Evolutionary conservation across 306 rosid genomes (phyloP).

Genomic region (Datisca glomerata): DNA sequence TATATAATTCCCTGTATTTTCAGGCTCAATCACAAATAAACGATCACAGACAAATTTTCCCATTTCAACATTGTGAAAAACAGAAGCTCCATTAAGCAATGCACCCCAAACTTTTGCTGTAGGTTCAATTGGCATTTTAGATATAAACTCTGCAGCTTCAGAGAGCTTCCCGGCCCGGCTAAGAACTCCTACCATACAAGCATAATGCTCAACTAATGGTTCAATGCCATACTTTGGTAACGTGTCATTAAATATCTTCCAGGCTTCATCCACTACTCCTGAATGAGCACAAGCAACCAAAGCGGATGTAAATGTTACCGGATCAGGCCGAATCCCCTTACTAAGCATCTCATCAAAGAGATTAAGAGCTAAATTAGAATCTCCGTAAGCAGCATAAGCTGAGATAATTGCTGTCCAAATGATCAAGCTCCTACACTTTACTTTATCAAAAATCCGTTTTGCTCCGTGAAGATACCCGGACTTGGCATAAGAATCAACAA

Average conservation of each 20-base stretch:
- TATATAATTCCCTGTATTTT: conserved; percentile 63
- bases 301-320: conserved; percentile 58
- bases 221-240: conserved; percentile 31
- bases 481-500: conserved; percentile 64
- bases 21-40: conserved; percentile 61
- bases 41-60: conserved; percentile 55
- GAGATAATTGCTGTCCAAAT: conserved; percentile 80
- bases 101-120: conserved; percentile 89
- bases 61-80: conserved; percentile 55
- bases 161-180: conserved; percentile 69
- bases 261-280: conserved; percentile 63
- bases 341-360: conserved; percentile 49
- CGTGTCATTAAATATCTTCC: conserved; percentile 57
- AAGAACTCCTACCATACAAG: conserved; percentile 78
- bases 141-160: conserved; percentile 54
- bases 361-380: conserved; percentile 38
- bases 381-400: conserved; percentile 69
- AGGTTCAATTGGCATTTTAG: conserved; percentile 64
- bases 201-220: conserved; percentile 78
- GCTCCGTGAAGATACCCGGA: conserved; percentile 61
- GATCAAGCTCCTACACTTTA: conserved; percentile 38
- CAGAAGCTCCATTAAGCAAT: conserved; percentile 65
- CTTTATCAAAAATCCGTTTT: conserved; percentile 36
- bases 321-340: conserved; percentile 61
- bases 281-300: conserved; percentile 68